Percentiles rank a stretch among this genome's conserved stretches.
Conservation (phyloP, 2,329 filamentous ascomycete genomes). For the Blastomyces gilchristii region DNA sequence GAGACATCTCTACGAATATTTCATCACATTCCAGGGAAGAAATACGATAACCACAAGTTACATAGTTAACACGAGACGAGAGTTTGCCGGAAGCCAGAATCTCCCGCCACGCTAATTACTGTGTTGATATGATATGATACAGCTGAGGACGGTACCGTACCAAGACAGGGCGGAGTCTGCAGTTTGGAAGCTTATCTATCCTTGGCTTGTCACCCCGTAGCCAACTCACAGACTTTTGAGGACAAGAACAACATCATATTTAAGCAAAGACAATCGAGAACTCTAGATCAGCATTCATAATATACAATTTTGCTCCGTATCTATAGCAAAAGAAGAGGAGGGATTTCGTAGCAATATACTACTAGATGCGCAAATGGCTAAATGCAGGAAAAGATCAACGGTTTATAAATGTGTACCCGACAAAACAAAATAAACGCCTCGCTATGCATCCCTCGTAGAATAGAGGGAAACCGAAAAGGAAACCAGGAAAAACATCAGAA, state of each 20-base stretch:
- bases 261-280: not conserved
- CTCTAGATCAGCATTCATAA: not conserved
- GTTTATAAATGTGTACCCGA: not conserved
- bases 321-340: not conserved
- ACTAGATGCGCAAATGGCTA: not conserved
- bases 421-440: constrained; percentile 4
- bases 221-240: not conserved
- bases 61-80: too few species aligned
- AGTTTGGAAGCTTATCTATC: too few species aligned
- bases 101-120: too few species aligned
- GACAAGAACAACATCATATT: not conserved
- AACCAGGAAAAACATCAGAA: constrained; percentile 19
- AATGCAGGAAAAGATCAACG: not conserved
- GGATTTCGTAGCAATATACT: not conserved
- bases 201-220: too few species aligned
- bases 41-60: too few species aligned
- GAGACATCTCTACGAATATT: too few species aligned
- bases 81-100: too few species aligned
- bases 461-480: not conserved
- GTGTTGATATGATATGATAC: too few species aligned
- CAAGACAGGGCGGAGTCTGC: too few species aligned
- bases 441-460: constrained; percentile 6
- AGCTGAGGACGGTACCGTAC: too few species aligned
- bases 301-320: not conserved
- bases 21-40: too few species aligned